Base-by-base conservation (phyloP, 768 basidiomycete species). In the Clitopilus hobsonii region DNA sequence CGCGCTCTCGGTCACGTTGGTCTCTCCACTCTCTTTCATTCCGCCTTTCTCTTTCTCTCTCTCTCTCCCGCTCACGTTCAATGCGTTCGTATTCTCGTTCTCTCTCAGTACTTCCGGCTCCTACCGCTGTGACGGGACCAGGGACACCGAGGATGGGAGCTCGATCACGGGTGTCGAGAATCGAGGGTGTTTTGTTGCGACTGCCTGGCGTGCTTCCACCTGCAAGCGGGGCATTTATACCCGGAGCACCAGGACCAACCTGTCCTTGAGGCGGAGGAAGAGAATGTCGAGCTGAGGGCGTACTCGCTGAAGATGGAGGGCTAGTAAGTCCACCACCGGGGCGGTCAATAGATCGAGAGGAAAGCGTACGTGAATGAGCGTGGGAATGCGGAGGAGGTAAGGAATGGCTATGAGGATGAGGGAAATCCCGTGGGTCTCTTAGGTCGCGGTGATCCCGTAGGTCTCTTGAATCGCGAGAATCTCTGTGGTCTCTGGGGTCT, bases 1-100 rank as follows among this genome's bases (percentile, higher is more conserved):
- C 52, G 18, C 52, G 32, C 14, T 53, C 52, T 13, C 30, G 16
- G 13, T 53, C 52, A 5, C 52, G 10, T 16, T 53, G 30, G 16
- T 32, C 30, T 38, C 38, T 18, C 16, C n/a, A 4, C 11, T 32
- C 28, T 13, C 52, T 16, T 6, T 32, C 52, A 6, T 14, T 6
- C n/a, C 14, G 23, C 23, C 24, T 25, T n/a, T 54, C 54, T 25
- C 54, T 18, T 18, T 49, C 54, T 29, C 54, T 54, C 26, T 48
- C 41, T 27, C 41, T 54, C 38, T 54, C 53, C 22, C 53, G 38
- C 32, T 54, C 53, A 7, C 41, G 45, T 11, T 45, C 41, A 45
- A 45, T 20, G 22, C 41, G 41, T 20, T 45, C 41, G 22, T 16
- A 45, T 20, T 45, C 41, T 20, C 41, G n/a, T 16, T 45, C 41